phyloP scores from a whole-genome alignment of 148 eudicot genomes.

The Limonium bicolor region DNA sequence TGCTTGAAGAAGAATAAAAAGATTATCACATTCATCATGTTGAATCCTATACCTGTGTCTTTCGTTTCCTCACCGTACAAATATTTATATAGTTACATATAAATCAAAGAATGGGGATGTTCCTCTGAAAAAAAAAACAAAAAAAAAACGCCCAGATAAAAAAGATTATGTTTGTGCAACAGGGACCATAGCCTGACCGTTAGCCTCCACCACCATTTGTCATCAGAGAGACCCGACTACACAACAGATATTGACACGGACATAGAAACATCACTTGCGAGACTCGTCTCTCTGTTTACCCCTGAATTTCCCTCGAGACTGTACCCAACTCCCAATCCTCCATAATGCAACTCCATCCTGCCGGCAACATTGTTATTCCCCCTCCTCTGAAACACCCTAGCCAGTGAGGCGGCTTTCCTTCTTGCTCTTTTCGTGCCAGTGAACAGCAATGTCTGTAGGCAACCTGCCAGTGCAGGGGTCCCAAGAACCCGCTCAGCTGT shows the following conservation, averaged over 20 bases:
- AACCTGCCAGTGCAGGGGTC: slow-evolving; percentile 51
- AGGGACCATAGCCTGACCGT: neutral
- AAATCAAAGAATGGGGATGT: slow-evolving; percentile 6
- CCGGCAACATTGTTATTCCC: too few species aligned
- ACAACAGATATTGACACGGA: slow-evolving; percentile 39
- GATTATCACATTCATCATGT: too few species aligned
- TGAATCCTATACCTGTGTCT: too few species aligned
- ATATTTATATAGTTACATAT: too few species aligned
- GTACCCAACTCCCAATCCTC: slow-evolving; percentile 42
- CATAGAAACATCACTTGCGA: slow-evolving; percentile 32
- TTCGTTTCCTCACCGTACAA: too few species aligned
- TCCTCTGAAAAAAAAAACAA: neutral
- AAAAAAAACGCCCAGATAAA: neutral
- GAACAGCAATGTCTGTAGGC: slow-evolving; percentile 52
- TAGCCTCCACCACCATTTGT: slow-evolving; percentile 51
- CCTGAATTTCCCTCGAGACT: slow-evolving; percentile 29
- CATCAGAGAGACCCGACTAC: too few species aligned
- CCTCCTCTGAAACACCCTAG: slow-evolving; percentile 67
- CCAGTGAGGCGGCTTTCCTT: slow-evolving; percentile 88
- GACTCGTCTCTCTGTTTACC: slow-evolving; percentile 27
- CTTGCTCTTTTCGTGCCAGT: slow-evolving; percentile 89
- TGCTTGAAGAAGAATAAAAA: too few species aligned
- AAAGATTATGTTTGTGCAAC: neutral
- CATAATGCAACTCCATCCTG: slow-evolving; percentile 30
- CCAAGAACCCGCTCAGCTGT: slow-evolving; percentile 51